These are phyloP conservation scores for Colletotrichum tropicale DNA, from an alignment of 2,329 filamentous ascomycete genomes.

Conservation along the genomic window DNA sequence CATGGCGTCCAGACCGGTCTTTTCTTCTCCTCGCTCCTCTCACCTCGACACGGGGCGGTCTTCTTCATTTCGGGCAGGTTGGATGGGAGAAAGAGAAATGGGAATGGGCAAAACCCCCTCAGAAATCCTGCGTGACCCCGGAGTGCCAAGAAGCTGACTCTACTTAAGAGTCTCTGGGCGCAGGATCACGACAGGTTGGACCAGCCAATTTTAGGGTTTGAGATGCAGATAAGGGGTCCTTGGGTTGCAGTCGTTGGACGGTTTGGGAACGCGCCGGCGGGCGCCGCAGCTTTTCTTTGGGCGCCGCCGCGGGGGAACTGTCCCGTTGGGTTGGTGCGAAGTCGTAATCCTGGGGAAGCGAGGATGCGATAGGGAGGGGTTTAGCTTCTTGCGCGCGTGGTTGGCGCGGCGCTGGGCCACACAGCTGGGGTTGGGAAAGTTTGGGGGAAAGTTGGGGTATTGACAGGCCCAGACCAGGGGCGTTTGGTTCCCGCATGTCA, in stretches of 20 bases:
- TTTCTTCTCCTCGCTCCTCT: not conserved
- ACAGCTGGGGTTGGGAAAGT: constrained; percentile 3
- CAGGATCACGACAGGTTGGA: not conserved
- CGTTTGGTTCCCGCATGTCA: constrained; percentile 3
- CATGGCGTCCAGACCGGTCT: not conserved
- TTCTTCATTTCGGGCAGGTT: not conserved
- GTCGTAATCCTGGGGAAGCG: constrained; percentile 13
- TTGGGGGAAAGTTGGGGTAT: constrained; percentile 18
- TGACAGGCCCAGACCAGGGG: not conserved
- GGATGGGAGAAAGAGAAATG: not conserved
- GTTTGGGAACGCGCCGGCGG: constrained; percentile 10
- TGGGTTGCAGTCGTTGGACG: constrained; percentile 16
- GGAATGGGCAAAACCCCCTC: not conserved
- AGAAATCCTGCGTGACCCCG: not conserved
- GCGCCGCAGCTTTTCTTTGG: not conserved
- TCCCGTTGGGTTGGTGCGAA: constrained; percentile 12
- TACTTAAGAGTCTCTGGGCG: constrained; percentile 4
- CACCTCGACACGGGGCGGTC: not conserved
- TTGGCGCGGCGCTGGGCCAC: not conserved
- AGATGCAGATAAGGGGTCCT: constrained; percentile 14
- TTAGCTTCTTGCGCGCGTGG: not conserved
- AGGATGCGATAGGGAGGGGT: constrained; percentile 6
- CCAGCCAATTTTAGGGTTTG: constrained; percentile 15
- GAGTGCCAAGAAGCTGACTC: constrained; percentile 14
- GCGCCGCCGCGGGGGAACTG: constrained; percentile 2